These are phyloP conservation scores for Neopestalotiopsis sp. DNA, from an alignment of 2,329 filamentous ascomycete genomes.

Conservation along the genomic window DNA sequence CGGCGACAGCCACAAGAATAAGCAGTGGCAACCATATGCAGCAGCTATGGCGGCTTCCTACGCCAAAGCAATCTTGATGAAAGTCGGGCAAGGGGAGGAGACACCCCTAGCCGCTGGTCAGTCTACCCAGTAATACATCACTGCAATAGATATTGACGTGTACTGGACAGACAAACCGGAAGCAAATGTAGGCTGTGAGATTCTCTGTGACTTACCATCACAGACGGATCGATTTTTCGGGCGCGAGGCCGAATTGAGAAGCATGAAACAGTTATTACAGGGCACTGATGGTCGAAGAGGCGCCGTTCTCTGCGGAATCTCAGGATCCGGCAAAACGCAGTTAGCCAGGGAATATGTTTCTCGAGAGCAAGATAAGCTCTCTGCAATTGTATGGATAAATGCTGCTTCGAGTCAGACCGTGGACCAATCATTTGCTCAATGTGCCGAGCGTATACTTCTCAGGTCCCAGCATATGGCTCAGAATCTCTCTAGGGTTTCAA, in stretches of 20 bases:
- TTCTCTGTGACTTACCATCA: background rate
- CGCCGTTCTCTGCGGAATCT: background rate
- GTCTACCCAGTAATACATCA: background rate
- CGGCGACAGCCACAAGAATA: conserved; percentile 38
- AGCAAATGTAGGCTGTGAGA: background rate
- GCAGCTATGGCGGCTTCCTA: conserved; percentile 39
- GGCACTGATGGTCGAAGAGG: background rate
- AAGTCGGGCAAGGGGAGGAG: background rate
- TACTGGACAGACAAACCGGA: background rate
- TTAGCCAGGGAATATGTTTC: background rate
- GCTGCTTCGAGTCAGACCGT: background rate
- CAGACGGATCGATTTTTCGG: background rate
- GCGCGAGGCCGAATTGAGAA: background rate
- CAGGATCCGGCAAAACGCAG: background rate
- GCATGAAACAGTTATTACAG: background rate
- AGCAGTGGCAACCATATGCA: conserved; percentile 42
- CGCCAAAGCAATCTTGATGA: conserved; percentile 10
- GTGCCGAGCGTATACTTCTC: background rate
- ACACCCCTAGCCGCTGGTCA: background rate
- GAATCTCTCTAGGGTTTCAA: background rate
- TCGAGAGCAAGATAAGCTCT: background rate
- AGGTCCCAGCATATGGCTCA: background rate
- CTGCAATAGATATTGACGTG: background rate
- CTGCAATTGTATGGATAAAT: background rate
- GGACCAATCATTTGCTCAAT: background rate